A percentile compares a stretch with the other conserved stretches of the same genome.
Evolutionary conservation across 192 early-diverging fungal species (phyloP).

Genomic region (Backusella tuberculispora): DNA sequence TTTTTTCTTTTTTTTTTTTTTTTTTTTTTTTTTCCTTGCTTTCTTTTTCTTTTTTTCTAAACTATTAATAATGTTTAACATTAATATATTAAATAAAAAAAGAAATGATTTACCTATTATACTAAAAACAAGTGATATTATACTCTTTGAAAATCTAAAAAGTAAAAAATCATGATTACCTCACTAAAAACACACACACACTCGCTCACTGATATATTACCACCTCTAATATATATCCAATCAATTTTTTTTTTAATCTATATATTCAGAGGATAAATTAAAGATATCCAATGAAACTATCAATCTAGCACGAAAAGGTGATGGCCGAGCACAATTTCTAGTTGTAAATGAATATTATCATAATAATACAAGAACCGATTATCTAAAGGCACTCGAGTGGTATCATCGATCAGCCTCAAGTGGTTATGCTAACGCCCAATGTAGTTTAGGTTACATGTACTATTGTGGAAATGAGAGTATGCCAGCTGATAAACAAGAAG

Average conservation of each 20-base stretch:
- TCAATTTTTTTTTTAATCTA: not conserved
- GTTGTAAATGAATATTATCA: not conserved
- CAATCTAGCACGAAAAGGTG: not conserved
- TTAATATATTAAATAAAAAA: conserved; percentile 6
- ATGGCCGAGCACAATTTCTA: not conserved
- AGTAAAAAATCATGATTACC: too few species aligned
- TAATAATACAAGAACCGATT: not conserved
- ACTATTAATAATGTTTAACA: conserved; percentile 1
- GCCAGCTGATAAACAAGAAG: not conserved
- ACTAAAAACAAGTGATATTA: not conserved
- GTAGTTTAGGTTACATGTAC: not conserved
- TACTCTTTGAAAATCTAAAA: not conserved
- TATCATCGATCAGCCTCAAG: not conserved
- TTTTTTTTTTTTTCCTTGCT: too few species aligned
- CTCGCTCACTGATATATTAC: not conserved
- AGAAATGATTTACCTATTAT: not conserved
- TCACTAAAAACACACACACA: not conserved
- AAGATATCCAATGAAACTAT: conserved; percentile 6
- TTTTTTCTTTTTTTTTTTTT: too few species aligned
- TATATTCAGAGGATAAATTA: not conserved
- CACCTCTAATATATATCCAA: too few species aligned
- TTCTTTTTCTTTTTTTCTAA: too few species aligned
- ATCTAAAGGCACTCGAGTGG: not conserved
- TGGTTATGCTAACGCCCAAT: not conserved
- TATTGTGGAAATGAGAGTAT: not conserved